Base-by-base conservation (phyloP, 2,329 filamentous ascomycete genomes). In the Sarocladiaceae sp. region DNA sequence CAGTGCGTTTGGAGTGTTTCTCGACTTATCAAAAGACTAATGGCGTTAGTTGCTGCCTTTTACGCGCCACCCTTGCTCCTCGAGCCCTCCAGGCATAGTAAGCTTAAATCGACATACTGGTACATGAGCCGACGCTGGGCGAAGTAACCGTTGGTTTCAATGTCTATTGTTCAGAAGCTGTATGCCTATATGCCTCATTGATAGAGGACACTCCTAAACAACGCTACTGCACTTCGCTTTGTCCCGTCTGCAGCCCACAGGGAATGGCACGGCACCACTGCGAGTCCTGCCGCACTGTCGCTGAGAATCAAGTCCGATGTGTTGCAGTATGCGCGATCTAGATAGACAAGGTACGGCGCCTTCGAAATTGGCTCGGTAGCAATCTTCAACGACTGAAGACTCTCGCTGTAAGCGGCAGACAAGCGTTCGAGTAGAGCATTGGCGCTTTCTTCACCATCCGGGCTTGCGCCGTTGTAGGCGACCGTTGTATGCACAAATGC, bases 201-300 rank as follows among this genome's bases (percentile, higher is more conserved):
- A 9, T 29, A 27, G 5, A 43, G 18, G 4, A 32, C 29, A 4
- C 12, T 16, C 43, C 56, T 57, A 45, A 60, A 65, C 13, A 66
- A 46, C n/a, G 56, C 60, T 33, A 68, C 53, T 21, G 58, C 51
- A 18, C 52, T 52, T 16, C 68, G 46, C 23, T 57, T 60, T 44
- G 63, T 53, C 21, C 59, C 60, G 12, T 44, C 33, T 11, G 51
- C 43, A 7, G 58, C 59, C 63, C 64, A 65, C 10, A 67, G 53
- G 5, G 64, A 66, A 43, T 50, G 53, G 43, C 65, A 68, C n/a
- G 65, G 65, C 16, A 67, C 51, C 35, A 53, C 47, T 1, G 48
- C 33, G 42, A 51, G 13, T 19, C 47, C 33, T 16, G 37, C 34
- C 9, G 41, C 24, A 4, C 6, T 3, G 19, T 15, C n/a, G 9